Evolutionary conservation across 148 eudicot species (phyloP), one percentile per base, ranked within the genome.

Genomic region (Vaccinium vitisidaea): DNA sequence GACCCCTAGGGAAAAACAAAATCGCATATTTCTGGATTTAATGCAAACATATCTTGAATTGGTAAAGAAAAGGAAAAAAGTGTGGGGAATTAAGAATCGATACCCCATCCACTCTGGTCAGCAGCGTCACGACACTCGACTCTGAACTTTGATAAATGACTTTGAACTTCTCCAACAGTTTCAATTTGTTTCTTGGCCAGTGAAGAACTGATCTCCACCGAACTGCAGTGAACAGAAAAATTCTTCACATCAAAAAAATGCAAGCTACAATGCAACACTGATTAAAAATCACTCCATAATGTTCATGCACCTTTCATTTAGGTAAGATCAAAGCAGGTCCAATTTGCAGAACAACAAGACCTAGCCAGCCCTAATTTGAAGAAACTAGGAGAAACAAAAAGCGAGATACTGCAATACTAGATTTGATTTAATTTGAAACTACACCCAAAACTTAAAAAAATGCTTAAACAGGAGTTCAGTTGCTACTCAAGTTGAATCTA

Each of bases 81-180:
- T 50, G 69, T 23, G 14, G 25, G 76, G 46, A 80, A 55, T 21
- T 50, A 79, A 86, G 39, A 80, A 81, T 23, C 54, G 10, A 83
- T 91, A 93, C 99, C 95, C 99, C 99, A 96, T 88, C 99, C 98
- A 85, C 79, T 89, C 80, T 80, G 89, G 84, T 96, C 99, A 77
- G 95, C 92, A 86, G 97, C 99, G 92, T 96, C 99, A 87, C 99
- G 98, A 84, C 92, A 87, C 90, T 96, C 97, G 70, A 96, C 97
- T 79, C 79, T 89, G 85, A 93, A 96, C 88, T 92, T 93, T 86
- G 94, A 87, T 81, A 89, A 91, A 89, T 96, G 99, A 88, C 96
- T 94, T 11, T 77, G 83, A 79, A 96, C 96, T 92, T 90, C 94
- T 82, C 98, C 98, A 85, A 96, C 96, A 61, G 98, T 94, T 84